phyloP scores from a whole-genome alignment of 2,329 filamentous ascomycete genomes.

The Fusarium sp. region DNA sequence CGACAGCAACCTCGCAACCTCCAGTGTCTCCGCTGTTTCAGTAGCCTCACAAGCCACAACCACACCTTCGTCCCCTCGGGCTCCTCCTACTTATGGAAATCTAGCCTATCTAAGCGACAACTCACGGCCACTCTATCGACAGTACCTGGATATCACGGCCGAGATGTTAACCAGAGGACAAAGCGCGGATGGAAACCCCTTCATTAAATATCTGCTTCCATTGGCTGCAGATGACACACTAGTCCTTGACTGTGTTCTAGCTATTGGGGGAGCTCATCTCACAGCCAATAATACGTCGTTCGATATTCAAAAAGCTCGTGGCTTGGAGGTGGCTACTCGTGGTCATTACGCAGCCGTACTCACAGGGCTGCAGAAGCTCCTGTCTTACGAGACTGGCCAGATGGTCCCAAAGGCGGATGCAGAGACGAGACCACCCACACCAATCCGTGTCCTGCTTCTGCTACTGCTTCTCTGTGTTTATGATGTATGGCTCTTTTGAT shows the following conservation, averaged over 20 bases:
- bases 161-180: slow-evolving; percentile 9
- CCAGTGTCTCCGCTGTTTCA: too few species aligned
- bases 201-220: slow-evolving; percentile 8
- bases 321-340: not conserved
- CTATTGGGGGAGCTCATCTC: slow-evolving; percentile 11
- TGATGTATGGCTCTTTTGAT: not conserved
- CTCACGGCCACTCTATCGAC: slow-evolving; percentile 11
- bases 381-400: not conserved
- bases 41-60: not conserved
- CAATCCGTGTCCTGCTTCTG: not conserved
- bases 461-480: slow-evolving; percentile 4
- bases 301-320: not conserved
- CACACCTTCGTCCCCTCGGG: not conserved
- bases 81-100: not conserved
- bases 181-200: slow-evolving; percentile 1
- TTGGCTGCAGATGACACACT: not conserved
- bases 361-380: not conserved
- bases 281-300: not conserved
- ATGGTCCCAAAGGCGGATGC: not conserved
- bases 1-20: not conserved
- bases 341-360: slow-evolving; percentile 1
- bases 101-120: slow-evolving; percentile 4
- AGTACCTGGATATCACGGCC: slow-evolving; percentile 4
- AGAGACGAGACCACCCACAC: not conserved
- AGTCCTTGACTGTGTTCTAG: slow-evolving; percentile 10